phyloP scores from a whole-genome alignment of 2,329 filamentous ascomycete species.

The Lachnellula willkommii region DNA sequence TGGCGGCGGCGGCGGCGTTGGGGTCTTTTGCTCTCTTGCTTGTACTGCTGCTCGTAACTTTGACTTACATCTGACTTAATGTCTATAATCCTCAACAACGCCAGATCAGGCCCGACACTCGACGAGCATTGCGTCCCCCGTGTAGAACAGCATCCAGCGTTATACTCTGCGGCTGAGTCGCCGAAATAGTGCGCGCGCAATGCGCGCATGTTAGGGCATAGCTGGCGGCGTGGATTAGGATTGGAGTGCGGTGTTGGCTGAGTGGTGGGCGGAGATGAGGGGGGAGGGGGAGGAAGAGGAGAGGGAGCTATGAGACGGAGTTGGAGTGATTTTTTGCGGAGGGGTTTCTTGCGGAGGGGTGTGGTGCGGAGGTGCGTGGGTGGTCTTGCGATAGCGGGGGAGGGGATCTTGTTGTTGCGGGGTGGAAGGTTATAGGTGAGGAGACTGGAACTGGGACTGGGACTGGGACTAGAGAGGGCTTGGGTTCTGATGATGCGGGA shows the following conservation, averaged over 20 bases:
- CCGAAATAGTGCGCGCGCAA: no score
- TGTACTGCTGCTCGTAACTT: no score
- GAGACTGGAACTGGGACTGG: not conserved
- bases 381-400: not conserved
- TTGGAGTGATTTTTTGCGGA: conserved; percentile 9
- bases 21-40: no score
- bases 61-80: conserved; percentile 19
- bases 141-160: conserved; percentile 38
- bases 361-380: not conserved
- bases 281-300: conserved; percentile 9
- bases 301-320: not conserved
- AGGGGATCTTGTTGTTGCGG: not conserved
- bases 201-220: conserved; percentile 47
- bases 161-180: conserved; percentile 35
- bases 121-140: conserved; percentile 36
- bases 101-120: conserved; percentile 42
- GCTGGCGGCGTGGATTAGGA: conserved; percentile 42
- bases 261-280: conserved; percentile 44
- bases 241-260: conserved; percentile 47
- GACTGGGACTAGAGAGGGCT: not conserved
- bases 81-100: conserved; percentile 39
- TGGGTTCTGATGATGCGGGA: not conserved
- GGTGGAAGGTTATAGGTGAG: not conserved
- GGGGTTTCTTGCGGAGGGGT: not conserved
- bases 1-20: no score